Percentiles rank a stretch among this genome's conserved stretches.
Conservation (phyloP, 805 yeast genomes). For the Sungouiella blattae region DNA sequence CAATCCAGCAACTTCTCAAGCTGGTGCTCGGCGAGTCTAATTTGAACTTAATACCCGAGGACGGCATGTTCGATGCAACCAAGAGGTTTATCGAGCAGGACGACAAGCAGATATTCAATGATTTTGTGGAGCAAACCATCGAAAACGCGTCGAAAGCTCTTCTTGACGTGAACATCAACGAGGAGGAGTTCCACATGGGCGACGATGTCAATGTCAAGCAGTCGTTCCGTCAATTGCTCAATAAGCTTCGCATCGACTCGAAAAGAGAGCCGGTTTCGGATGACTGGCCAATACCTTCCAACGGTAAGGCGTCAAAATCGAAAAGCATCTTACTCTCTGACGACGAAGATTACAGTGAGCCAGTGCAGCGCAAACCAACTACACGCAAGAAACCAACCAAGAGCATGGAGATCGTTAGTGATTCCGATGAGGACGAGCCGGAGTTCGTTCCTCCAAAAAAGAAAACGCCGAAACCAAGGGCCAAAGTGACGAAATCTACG, state of each 20-base stretch:
- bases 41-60: constrained; percentile 67
- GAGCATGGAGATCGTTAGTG: not conserved
- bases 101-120: constrained; percentile 67
- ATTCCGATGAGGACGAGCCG: not conserved
- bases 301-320: not conserved
- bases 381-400: not conserved
- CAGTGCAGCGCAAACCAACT: not conserved
- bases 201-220: constrained; percentile 19
- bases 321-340: not conserved
- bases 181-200: constrained; percentile 31
- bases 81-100: constrained; percentile 75
- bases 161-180: constrained; percentile 39
- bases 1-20: constrained; percentile 57
- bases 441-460: not conserved
- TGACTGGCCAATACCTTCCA: too few species aligned
- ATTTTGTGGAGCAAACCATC: constrained; percentile 57
- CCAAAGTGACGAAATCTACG: not conserved
- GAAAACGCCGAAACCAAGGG: not conserved
- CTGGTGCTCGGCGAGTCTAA: constrained; percentile 60
- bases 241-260: constrained; percentile 12
- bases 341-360: constrained; percentile 1
- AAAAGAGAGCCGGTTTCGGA: constrained; percentile 7
- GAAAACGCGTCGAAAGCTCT: constrained; percentile 49
- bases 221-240: constrained; percentile 14
- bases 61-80: constrained; percentile 71